Evolutionary conservation across 2,329 filamentous ascomycete genomes (phyloP), one percentile per base, ranked within the genome.

Genomic region (Fusarium miscanthi): DNA sequence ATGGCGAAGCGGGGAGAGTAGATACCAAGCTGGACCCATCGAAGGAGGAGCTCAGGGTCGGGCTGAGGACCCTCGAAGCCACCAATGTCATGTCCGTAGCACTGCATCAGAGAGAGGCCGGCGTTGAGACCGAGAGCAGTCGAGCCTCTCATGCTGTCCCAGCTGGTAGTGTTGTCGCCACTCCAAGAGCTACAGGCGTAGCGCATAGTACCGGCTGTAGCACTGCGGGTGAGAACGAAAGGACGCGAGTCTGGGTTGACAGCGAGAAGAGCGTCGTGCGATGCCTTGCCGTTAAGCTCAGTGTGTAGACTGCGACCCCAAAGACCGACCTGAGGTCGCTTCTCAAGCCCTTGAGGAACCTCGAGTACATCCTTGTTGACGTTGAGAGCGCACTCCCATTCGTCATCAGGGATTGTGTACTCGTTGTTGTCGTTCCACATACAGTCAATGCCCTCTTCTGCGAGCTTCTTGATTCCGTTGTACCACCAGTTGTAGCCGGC

Each of bases 351-450:
- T 0, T 80, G 77, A 0, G 82, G 81, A 3, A 84, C 73, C 0
- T 79, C 16, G 6, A 66, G 71, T 5, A 85, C 78, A 4, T 81
- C 81, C 11, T 69, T 2, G 75, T 70, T 35, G 67, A 66, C 58
- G 4, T 89, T 85, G 0, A 93, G 82, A 0, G 88, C 87, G 57
- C 90, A 87, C 62, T 88, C 81, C 91, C 91, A 93, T 30, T 87
- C 84, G 66, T 94, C 92, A 67, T 88, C 85, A 0, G 89, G 86
- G 6, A 92, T 85, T 1, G 89, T 90, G 78, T 93, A 94, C 79
- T 94, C 92, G 73, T 93, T 94, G 80, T 94, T 94, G 78, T 94
- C 92, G 72, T 94, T 94, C 92, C 92, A 94, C 82, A 93, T 93
- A 52, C 87, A 91, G 72, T 93, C 91, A 62, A 94, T 91, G 2